Evolutionary conservation across 495 filamentous ascomycete genomes (phyloP).

Genomic region (Hyaloscypha finlandica): DNA sequence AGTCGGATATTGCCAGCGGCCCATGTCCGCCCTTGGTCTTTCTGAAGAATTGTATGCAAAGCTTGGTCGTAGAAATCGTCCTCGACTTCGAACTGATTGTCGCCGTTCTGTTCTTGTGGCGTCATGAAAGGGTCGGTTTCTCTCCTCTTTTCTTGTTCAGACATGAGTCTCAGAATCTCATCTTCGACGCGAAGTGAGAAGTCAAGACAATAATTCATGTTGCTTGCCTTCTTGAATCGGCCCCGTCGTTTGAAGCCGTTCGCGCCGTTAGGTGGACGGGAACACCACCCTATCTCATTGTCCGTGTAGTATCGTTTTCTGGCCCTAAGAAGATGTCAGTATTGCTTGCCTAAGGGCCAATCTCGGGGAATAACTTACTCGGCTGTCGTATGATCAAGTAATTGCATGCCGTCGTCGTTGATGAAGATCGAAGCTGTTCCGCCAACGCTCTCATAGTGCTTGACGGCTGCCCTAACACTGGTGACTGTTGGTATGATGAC

Average conservation of each 20-base stretch:
- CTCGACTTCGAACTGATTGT: conserved; percentile 39
- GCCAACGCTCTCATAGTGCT: conserved; percentile 61
- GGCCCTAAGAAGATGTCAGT: neutral
- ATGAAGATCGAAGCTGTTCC: conserved; percentile 53
- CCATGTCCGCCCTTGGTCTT: conserved; percentile 60
- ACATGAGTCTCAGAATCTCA: conserved; percentile 45
- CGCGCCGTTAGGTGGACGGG: conserved; percentile 52
- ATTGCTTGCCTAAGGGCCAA: too few relatives aligned
- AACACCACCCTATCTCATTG: conserved; percentile 63
- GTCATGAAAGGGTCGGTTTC: neutral
- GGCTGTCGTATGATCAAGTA: neutral
- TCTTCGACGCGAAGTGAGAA: conserved; percentile 61
- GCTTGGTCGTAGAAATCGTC: conserved; percentile 49
- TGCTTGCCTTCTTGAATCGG: conserved; percentile 73
- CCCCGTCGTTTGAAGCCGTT: conserved; percentile 56
- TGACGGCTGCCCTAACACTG: conserved; percentile 36
- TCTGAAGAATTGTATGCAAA: conserved; percentile 52
- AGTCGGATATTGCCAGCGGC: conserved; percentile 70
- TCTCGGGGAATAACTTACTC: neutral
- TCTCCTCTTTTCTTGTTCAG: conserved; percentile 37
- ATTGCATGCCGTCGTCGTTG: neutral
- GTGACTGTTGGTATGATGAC: neutral
- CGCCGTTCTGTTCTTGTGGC: too few relatives aligned
- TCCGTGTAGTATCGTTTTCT: conserved; percentile 57
- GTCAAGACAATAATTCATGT: conserved; percentile 69